Evolutionary conservation across 495 filamentous ascomycete genomes (phyloP), one percentile per base, ranked within the genome.

Genomic region (Amphirosellinia nigrospora): DNA sequence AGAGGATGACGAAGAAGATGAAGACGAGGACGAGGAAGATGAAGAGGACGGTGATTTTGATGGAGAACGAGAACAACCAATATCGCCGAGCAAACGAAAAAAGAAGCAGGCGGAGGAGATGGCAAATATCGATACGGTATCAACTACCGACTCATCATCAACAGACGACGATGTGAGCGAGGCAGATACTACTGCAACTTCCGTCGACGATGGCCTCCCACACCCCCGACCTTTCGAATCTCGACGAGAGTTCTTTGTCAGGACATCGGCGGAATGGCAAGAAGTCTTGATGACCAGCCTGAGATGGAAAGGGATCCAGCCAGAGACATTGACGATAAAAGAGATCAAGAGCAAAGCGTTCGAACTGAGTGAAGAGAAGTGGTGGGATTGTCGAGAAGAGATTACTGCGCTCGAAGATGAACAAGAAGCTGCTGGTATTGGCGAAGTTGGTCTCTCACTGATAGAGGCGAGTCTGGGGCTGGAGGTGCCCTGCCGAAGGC

Each of bases 341-440:
- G 96, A 98, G 82, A 86, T 98, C 69, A 92, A 94, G 74, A 92
- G 94, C 71, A 89, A 87, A 59, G 96, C 94, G 3, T 99, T 98
- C 77, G 89, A 92, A 72, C 84, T 90, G 67, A 93, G 93, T 50
- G 96, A 99, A 82, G 92, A 93, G 79, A 97, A 94, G 77, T 99
- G 96, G 96, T 99, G 96, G 96, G 96, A 97, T 83, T 94, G 92
- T 78, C 86, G 96, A 73, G 96, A 99, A 80, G 96, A 99, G 81
- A 92, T 99, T 70, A 91, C 89, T 68, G 92, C 90, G 9, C 83
- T 98, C 71, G 96, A 99, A 81, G 95, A 98, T 81, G 94, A 97
- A 81, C 95, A 98, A 79, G 94, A 97, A 81, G 94, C 92, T 46
- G 93, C 94, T 34, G 96, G 96, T 21, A 98, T 98, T 81, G 92